Base-by-base conservation (phyloP, 2,329 filamentous ascomycete genomes). In the Ceratocystis papillata region DNA sequence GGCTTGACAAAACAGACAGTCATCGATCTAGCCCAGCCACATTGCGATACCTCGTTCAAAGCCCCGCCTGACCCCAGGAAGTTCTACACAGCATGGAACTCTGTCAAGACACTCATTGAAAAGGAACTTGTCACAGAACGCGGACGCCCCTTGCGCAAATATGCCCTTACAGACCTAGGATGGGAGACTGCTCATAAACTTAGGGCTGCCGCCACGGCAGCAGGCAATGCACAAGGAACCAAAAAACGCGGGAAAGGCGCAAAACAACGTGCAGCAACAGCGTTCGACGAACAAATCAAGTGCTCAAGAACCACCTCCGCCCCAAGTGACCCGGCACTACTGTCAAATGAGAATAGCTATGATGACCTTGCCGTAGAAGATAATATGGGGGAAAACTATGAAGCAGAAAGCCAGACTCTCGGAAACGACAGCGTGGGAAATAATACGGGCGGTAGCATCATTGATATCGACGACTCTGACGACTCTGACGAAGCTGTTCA, bases 1-100 rank as follows among this genome's bases (percentile, higher is more conserved):
- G 83, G 86, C 2, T 76, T 93, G 75, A 83, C 84, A 8, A 93
- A 91, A 73, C 72, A 79, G 5, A 81, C 88, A 66, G 75, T 91
- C 2, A 86, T 91, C 59, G 83, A 86, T 67, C 76, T 80, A 12
- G 87, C 88, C 0, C 87, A 93, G 71, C 83, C 82, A 5, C 79
- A 88, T 73, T 90, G 86, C 71, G 87, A 92, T 72, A 77, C 86
- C 1, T 91, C 88, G 0, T 91, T 90, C 71, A 87, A 82, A 0
- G 83, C 82, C 0, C 86, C 87, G 0, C 79, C 77, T 50, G 86
- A 89, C 65, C 78, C 87, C 0, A 85, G 80, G 10, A 87, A 85
- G 66, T 88, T 83, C 71, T 89, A 89, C 70, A 93, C 89, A 0
- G 89, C 89, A 0, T 94, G 89, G 89, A 87, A 83, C 71, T 90